These are phyloP conservation scores for Xylaria sp. DNA, from an alignment of 2,329 filamentous ascomycete species.

Conservation along the genomic window DNA sequence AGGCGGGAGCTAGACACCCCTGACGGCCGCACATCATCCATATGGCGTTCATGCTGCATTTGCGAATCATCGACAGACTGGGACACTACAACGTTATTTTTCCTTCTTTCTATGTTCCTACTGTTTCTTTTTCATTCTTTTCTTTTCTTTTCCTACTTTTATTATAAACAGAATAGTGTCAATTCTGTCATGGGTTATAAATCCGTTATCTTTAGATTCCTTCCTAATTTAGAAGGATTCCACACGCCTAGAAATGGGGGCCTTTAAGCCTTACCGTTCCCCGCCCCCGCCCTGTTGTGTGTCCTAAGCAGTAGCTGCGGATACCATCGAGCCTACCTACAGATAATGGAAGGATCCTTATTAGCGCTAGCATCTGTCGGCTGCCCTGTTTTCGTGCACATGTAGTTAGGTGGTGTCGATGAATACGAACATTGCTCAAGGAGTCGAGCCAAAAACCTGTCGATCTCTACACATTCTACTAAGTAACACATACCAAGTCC, in stretches of 20 bases:
- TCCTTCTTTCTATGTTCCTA: not conserved
- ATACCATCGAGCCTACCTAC: not conserved
- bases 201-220: slow-evolving; percentile 26
- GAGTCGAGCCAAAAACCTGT: too few species aligned
- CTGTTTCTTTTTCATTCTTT: not conserved
- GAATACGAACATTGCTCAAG: not conserved
- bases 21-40: not conserved
- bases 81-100: not conserved
- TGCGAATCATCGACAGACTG: not conserved
- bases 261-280: slow-evolving; percentile 4
- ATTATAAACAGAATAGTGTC: slow-evolving; percentile 2
- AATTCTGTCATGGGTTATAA: slow-evolving; percentile 5
- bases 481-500: too few species aligned
- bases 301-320: not conserved
- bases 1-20: slow-evolving; percentile 6
- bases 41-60: not conserved
- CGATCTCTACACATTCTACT: not conserved
- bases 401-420: not conserved
- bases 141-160: not conserved
- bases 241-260: not conserved
- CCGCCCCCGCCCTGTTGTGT: slow-evolving; percentile 4
- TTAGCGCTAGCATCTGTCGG: not conserved
- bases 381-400: not conserved
- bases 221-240: slow-evolving; percentile 23
- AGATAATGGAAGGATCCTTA: not conserved